These are phyloP conservation scores for Penicillium sp. DNA, from an alignment of 2,329 filamentous ascomycete genomes.

Conservation along the genomic window DNA sequence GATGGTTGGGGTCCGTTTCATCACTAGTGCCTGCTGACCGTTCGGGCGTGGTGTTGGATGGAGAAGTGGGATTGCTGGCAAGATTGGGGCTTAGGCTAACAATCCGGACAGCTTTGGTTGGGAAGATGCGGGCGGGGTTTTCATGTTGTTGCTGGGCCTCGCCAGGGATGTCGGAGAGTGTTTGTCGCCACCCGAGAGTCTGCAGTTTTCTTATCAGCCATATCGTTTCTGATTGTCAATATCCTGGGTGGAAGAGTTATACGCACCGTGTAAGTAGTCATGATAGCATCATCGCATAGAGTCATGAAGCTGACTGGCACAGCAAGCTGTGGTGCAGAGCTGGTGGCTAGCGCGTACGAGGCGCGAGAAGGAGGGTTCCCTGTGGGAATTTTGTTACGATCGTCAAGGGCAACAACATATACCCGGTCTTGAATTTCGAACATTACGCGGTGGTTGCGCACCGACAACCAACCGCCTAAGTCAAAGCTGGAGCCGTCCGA, in stretches of 20 bases:
- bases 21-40: background rate
- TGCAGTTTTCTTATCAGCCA: constrained; percentile 18
- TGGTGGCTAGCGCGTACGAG: constrained; percentile 38
- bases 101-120: constrained; percentile 43
- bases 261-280: constrained; percentile 46
- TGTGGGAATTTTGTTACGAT: constrained; percentile 30
- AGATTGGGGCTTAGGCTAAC: constrained; percentile 38
- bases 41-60: background rate
- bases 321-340: constrained; percentile 38
- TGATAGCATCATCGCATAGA: constrained; percentile 49
- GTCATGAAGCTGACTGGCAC: constrained; percentile 51
- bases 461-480: constrained; percentile 49
- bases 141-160: constrained; percentile 17
- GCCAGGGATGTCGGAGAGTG: constrained; percentile 18
- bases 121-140: constrained; percentile 34
- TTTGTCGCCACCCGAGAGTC: constrained; percentile 34
- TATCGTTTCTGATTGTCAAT: background rate
- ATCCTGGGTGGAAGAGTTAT: background rate
- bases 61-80: constrained; percentile 1
- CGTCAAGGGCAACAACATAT: constrained; percentile 45
- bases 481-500: constrained; percentile 44
- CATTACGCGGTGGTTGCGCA: constrained; percentile 44
- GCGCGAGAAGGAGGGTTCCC: constrained; percentile 19
- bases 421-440: constrained; percentile 47
- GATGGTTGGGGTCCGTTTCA: constrained; percentile 1